phyloP scores from a whole-genome alignment of 495 filamentous ascomycete genomes.

The Thermothielavioides terrestris region DNA sequence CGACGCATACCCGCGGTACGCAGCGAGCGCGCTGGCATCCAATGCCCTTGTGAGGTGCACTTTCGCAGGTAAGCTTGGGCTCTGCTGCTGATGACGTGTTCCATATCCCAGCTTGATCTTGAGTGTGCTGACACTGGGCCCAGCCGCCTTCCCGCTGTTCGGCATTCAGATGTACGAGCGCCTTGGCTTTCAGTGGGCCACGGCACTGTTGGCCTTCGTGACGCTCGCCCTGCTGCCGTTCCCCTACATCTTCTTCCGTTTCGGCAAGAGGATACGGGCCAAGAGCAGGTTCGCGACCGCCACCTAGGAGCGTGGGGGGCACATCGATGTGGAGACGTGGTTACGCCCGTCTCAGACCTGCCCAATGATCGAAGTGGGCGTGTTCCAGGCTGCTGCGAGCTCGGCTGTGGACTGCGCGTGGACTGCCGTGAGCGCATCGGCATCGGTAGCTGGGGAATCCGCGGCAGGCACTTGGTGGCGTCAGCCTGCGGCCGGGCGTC shows the following conservation, averaged over 20 bases:
- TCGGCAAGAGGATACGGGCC: conserved; percentile 46
- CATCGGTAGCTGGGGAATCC: background rate
- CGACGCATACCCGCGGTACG: conserved; percentile 85
- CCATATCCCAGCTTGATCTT: conserved; percentile 41
- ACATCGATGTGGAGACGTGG: background rate
- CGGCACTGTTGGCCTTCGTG: conserved; percentile 58
- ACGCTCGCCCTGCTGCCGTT: conserved; percentile 61
- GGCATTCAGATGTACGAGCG: conserved; percentile 53
- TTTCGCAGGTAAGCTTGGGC: conserved; percentile 68
- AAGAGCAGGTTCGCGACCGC: conserved; percentile 39
- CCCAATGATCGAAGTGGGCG: background rate
- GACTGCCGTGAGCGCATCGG: background rate
- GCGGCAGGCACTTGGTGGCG: background rate
- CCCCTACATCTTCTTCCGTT: conserved; percentile 60
- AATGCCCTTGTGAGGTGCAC: conserved; percentile 75
- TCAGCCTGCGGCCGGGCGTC: background rate
- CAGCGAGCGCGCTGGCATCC: conserved; percentile 78
- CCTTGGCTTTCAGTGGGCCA: conserved; percentile 66
- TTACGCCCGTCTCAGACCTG: background rate
- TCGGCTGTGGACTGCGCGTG: conserved; percentile 4
- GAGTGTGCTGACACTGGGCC: conserved; percentile 20
- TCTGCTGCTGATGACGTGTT: conserved; percentile 40
- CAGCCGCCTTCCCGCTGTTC: conserved; percentile 43
- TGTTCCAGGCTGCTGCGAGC: conserved; percentile 1
- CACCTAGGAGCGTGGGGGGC: conserved; percentile 10